Conservation (phyloP, 805 yeast genomes). For the Cyberlindnera bimundalis region DNA sequence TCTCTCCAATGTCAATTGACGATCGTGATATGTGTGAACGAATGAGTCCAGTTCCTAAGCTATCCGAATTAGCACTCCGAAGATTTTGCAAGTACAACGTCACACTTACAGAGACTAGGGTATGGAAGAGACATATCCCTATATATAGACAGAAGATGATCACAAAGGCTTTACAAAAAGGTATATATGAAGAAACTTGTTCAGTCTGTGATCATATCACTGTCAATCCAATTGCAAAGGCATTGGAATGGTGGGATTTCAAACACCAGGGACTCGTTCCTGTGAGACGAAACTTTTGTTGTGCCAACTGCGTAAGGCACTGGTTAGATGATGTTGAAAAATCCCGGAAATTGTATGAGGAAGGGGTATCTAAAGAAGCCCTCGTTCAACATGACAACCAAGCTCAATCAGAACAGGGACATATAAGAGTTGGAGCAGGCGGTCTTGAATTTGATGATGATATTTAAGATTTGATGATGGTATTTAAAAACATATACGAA, state of each 20-base stretch:
- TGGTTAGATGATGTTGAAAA: constrained; percentile 30
- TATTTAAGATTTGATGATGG: background rate
- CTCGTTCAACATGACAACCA: background rate
- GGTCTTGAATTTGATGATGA: too few species aligned
- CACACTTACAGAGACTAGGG: constrained; percentile 48
- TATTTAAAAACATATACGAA: too few species aligned
- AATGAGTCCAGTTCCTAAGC: constrained; percentile 38
- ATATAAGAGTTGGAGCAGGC: too few species aligned
- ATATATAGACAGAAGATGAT: constrained; percentile 42
- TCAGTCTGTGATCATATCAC: constrained; percentile 46
- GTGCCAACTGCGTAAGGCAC: constrained; percentile 41
- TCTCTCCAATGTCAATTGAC: constrained; percentile 2
- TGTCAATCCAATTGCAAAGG: constrained; percentile 56
- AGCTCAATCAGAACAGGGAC: too few species aligned
- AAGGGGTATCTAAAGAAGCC: background rate
- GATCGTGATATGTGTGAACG: constrained; percentile 21
- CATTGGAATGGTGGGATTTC: constrained; percentile 67
- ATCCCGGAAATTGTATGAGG: constrained; percentile 1
- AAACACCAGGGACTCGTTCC: constrained; percentile 48
- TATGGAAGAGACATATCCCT: constrained; percentile 51
- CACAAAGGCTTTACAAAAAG: constrained; percentile 51
- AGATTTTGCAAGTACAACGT: constrained; percentile 49
- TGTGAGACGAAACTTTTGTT: constrained; percentile 51
- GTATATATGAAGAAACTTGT: constrained; percentile 48
- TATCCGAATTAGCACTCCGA: constrained; percentile 47